A percentile compares a stretch with the other conserved stretches of the same genome.
These are phyloP conservation scores for Dalbergia oliveri DNA, from an alignment of 306 rosid genomes.

Conservation along the genomic window DNA sequence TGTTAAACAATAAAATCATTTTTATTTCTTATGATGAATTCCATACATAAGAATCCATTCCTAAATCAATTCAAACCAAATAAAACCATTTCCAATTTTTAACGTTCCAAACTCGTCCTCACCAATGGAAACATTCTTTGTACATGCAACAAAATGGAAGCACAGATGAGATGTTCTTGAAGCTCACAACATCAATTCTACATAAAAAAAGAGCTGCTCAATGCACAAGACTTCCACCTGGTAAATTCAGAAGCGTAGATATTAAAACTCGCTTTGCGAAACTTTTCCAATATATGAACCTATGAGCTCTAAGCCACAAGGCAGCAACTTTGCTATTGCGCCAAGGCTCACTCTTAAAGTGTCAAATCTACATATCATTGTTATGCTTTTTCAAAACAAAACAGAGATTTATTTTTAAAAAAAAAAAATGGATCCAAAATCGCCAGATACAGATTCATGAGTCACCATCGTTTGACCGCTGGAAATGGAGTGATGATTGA, in stretches of 20 bases:
- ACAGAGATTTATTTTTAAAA: not conserved
- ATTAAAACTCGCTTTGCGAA: too few relatives aligned
- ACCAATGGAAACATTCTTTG: not conserved
- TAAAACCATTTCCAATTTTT: not conserved
- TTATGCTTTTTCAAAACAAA: not conserved
- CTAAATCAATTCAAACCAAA: not conserved
- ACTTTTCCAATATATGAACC: too few relatives aligned
- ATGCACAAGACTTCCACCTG: too few relatives aligned
- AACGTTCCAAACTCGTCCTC: not conserved
- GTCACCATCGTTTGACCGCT: not conserved
- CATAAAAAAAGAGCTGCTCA: too few relatives aligned
- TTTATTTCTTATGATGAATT: too few relatives aligned
- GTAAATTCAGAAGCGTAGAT: too few relatives aligned
- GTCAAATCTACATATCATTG: slow-evolving; percentile 6
- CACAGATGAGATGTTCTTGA: not conserved
- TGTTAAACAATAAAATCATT: too few relatives aligned
- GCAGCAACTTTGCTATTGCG: not conserved
- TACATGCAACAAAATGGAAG: slow-evolving; percentile 13
- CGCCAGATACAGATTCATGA: slow-evolving; percentile 1
- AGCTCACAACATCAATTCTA: not conserved
- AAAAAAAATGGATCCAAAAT: not conserved
- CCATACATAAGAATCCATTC: too few relatives aligned
- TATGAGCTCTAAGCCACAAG: not conserved
- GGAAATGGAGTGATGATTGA: not conserved
- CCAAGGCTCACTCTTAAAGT: not conserved